These are phyloP conservation scores for Suhomyces emberorum DNA, from an alignment of 805 yeast species.

Conservation along the genomic window DNA sequence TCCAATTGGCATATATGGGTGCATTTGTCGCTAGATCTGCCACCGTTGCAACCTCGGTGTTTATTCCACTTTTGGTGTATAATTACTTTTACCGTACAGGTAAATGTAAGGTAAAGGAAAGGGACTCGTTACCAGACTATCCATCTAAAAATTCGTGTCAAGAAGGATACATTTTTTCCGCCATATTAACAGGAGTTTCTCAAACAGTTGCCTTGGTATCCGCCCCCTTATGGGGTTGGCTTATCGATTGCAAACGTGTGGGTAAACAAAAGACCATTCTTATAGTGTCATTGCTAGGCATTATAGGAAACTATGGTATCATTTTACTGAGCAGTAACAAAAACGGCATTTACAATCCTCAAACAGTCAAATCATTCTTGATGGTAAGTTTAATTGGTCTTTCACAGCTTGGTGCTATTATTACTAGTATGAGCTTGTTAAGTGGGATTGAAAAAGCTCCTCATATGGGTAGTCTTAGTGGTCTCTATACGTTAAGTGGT, in stretches of 20 bases:
- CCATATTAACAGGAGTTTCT: slow-evolving; percentile 66
- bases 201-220: slow-evolving; percentile 54
- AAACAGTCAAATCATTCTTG: slow-evolving; percentile 35
- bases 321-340: slow-evolving; percentile 16
- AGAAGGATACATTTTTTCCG: slow-evolving; percentile 63
- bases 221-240: slow-evolving; percentile 62
- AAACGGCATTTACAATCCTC: slow-evolving; percentile 29
- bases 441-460: slow-evolving; percentile 34
- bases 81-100: slow-evolving; percentile 52
- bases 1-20: slow-evolving; percentile 51
- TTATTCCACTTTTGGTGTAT: slow-evolving; percentile 62
- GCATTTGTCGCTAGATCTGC: slow-evolving; percentile 63
- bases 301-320: slow-evolving; percentile 37
- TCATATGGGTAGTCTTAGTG: slow-evolving; percentile 63
- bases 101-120: slow-evolving; percentile 31
- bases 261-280: slow-evolving; percentile 30
- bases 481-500: slow-evolving; percentile 65
- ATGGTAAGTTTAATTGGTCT: slow-evolving; percentile 47
- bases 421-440: slow-evolving; percentile 60
- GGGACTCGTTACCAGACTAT: slow-evolving; percentile 6
- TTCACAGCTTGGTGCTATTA: slow-evolving; percentile 60
- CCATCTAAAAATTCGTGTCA: slow-evolving; percentile 44
- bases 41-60: slow-evolving; percentile 55
- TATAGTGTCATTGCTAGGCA: slow-evolving; percentile 42
- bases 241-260: slow-evolving; percentile 42